Conservation (phyloP, 2,329 filamentous ascomycete genomes). For the Paraphaeosphaeria sporulosa region DNA sequence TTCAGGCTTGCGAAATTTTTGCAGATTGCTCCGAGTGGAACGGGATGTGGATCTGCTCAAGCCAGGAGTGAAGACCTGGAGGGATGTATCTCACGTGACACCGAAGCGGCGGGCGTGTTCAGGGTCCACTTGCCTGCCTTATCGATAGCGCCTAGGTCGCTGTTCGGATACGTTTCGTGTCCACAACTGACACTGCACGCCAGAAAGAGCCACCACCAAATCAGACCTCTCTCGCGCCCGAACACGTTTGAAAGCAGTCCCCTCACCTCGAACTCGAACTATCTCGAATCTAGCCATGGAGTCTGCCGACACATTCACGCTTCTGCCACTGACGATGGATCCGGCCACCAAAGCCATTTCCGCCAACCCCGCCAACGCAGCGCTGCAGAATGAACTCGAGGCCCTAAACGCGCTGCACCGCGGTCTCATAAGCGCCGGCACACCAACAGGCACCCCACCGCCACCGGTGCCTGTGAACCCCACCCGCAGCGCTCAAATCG, state of each 20-base stretch:
- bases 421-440: conserved; percentile 70
- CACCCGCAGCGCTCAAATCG: conserved; percentile 86
- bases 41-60: too few relatives aligned
- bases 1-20: too few relatives aligned
- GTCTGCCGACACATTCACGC: conserved; percentile 72
- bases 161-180: conserved; percentile 8
- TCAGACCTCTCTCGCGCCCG: not conserved
- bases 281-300: conserved; percentile 36
- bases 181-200: not conserved
- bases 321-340: conserved; percentile 83
- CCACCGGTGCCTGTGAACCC: conserved; percentile 91
- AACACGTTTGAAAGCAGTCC: not conserved
- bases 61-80: too few relatives aligned
- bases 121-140: not conserved
- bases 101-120: not conserved
- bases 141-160: conserved; percentile 2
- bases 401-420: conserved; percentile 83
- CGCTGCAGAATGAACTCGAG: conserved; percentile 61
- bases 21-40: too few relatives aligned
- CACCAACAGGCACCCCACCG: conserved; percentile 73
- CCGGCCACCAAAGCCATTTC: conserved; percentile 79
- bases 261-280: not conserved
- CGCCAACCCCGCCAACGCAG: conserved; percentile 47
- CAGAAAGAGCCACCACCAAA: not conserved
- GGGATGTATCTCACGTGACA: too few relatives aligned